Base-by-base conservation (phyloP, 176 grass and related monocot species). In the Calamus simplicifolius region DNA sequence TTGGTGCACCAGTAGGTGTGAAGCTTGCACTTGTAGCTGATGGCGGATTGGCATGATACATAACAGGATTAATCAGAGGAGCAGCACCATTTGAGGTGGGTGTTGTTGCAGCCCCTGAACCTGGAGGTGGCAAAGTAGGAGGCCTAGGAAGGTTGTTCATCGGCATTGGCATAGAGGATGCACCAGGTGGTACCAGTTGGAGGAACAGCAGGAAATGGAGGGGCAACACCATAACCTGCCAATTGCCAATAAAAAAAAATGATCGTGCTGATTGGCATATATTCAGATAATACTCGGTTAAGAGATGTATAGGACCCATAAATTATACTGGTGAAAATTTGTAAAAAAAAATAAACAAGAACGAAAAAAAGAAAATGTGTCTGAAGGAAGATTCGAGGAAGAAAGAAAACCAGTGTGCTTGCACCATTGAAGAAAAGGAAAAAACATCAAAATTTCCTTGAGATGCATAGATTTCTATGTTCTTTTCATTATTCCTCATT, bases 221-320 rank as follows among this genome's bases (percentile, higher is more conserved):
- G 72, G n/a, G 27, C 60, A 29, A 64, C 77, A 52, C 73, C 81
- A 72, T 89, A 89, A 72, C 86, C 86, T 89, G 64, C 59, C 6
- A 53, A 64, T 56, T 56, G 5, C 52, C 67, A 67, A 48, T 13
- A 43, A 7, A 43, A 43, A 43, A 43, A 43, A 12, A 43, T 2
- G 10, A 43, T 43, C 35, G 3, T 43, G 35, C 12, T 43, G 7
- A 43, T 43, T 2, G 10, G 12, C 35, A 43, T 12, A 43, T 43
- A 43, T 43, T 12, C 35, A 43, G 10, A 43, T 10, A 0, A 43
- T 43, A 13, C 12, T 43, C 35, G 12, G 8, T 43, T 43, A 8
- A 43, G 2, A 1, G 8, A 43, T 43, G 35, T 43, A 3, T 10
- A 43, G 1, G 7, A 2, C 35, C 35, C 35, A 13, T 35, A 12